Conservation (phyloP, 768 basidiomycete species). For the Leucosporidium scottii region DNA sequence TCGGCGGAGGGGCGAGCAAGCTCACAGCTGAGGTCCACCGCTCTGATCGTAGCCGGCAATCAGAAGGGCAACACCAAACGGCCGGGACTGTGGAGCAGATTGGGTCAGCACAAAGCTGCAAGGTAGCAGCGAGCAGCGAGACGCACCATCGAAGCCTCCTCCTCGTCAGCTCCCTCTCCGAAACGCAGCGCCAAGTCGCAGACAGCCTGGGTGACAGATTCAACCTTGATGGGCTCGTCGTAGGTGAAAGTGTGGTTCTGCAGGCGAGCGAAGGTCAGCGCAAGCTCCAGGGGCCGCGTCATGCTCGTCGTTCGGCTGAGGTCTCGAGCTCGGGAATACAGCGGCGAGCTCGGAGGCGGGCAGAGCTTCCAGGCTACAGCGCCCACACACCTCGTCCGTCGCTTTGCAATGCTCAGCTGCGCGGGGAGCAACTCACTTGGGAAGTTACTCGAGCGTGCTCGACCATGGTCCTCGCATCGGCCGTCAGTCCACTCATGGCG, state of each 20-base stretch:
- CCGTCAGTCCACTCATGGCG: conserved; percentile 90
- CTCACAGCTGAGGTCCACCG: conserved; percentile 82
- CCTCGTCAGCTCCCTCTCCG: conserved; percentile 97
- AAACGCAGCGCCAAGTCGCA: conserved; percentile 95
- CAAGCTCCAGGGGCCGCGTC: not conserved
- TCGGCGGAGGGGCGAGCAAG: conserved; percentile 20
- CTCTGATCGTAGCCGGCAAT: conserved; percentile 96
- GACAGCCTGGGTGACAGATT: conserved; percentile 95
- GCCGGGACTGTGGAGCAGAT: conserved; percentile 56
- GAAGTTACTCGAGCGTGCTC: conserved; percentile 97
- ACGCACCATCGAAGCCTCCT: conserved; percentile 88
- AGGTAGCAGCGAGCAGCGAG: not conserved
- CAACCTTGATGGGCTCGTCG: conserved; percentile 92
- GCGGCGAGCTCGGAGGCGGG: too few species aligned
- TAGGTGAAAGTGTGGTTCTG: conserved; percentile 92
- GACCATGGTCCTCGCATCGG: conserved; percentile 98
- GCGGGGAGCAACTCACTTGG: conserved; percentile 40
- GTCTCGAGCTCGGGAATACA: too few species aligned
- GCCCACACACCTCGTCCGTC: too few species aligned
- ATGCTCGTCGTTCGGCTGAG: not conserved
- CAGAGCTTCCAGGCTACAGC: too few species aligned
- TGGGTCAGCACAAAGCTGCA: not conserved
- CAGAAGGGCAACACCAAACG: conserved; percentile 93
- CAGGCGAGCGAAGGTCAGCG: not conserved
- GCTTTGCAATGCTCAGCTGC: too few species aligned